Conservation (phyloP, 2,329 filamentous ascomycete genomes). For the Calonectria pteridis region DNA sequence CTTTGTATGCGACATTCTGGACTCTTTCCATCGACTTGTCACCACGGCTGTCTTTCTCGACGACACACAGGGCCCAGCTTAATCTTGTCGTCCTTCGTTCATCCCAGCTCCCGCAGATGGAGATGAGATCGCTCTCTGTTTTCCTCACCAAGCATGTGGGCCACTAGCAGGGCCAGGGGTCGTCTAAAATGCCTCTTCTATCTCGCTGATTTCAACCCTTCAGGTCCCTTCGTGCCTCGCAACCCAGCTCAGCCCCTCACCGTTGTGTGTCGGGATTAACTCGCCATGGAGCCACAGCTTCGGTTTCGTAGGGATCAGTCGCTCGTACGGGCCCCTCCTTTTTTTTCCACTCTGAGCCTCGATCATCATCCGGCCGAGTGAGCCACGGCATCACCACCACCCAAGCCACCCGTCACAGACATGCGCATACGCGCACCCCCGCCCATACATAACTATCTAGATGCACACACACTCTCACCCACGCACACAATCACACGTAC, state of each 20-base stretch:
- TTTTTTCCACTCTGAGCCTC: background rate
- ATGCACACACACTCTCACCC: background rate
- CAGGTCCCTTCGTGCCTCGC: conserved; percentile 2
- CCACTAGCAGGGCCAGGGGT: conserved; percentile 18
- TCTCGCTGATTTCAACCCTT: background rate
- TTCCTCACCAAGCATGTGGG: conserved; percentile 27
- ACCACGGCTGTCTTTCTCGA: conserved; percentile 21
- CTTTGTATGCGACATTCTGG: conserved; percentile 34
- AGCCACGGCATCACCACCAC: conserved; percentile 15
- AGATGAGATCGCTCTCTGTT: conserved; percentile 36
- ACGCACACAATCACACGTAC: background rate
- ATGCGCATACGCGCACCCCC: background rate
- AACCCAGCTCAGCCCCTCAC: background rate
- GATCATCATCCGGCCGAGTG: conserved; percentile 29
- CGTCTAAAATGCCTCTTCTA: conserved; percentile 18
- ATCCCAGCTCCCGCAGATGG: conserved; percentile 35
- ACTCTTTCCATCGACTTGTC: conserved; percentile 34
- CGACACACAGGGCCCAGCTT: conserved; percentile 28
- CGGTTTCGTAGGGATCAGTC: background rate
- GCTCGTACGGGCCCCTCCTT: background rate
- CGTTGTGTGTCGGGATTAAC: conserved; percentile 21
- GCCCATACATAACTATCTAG: background rate
- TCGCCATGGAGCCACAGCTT: conserved; percentile 20
- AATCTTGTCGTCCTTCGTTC: conserved; percentile 33
- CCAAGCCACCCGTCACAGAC: background rate